Base-by-base conservation (phyloP, 306 rosid species). In the Herpetospermum pedunculosum region DNA sequence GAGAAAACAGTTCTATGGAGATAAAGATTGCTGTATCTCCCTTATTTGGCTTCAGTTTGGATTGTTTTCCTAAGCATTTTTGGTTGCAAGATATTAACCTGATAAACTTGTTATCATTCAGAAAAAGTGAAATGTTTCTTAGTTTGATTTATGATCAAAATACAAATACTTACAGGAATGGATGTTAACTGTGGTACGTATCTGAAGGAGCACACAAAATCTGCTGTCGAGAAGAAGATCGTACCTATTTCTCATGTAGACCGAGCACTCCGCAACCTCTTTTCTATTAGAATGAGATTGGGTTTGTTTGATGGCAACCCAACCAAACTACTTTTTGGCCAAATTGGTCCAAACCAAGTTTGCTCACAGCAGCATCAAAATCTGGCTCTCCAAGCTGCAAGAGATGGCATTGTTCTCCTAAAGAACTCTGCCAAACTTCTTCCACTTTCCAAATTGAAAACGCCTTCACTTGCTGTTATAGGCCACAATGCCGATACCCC, bases 301-400 rank as follows among this genome's bases (percentile, higher is more conserved):
- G 97, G 99, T 25, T 84, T 89, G 23, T 87, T 94, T 73, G 85
- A 79, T 49, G 99, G 99, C 67, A 83, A 85, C 70, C 99, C 97
- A 62, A 14, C 69, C 25, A 79, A 86, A 18, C 85, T 80, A 32
- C 60, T 72, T 19, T 91, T 68, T 63, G 97, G 96, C 46, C 30
- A 81, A 67, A 88, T 94, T 64, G 96, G 92, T 43, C 85, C 90
- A 0, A 49, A 78, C 76, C 80, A 84, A 41, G 95, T 89, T 0
- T 94, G 99, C 77, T 83, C 97, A 64, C 55, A 83, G 77, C 67
- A 82, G 21, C 96, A 94, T 77, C 91, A 77, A 13, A 84, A 67
- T 71, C 74, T 94, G 0, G 95, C 97, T 21, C 96, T 91, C 21
- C 92, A 91, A 80, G 97, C 97, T 6, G 99, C 99, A 10, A 81